phyloP scores from a whole-genome alignment of 768 basidiomycete species.

The Lanmaoa pseudosensibilis region DNA sequence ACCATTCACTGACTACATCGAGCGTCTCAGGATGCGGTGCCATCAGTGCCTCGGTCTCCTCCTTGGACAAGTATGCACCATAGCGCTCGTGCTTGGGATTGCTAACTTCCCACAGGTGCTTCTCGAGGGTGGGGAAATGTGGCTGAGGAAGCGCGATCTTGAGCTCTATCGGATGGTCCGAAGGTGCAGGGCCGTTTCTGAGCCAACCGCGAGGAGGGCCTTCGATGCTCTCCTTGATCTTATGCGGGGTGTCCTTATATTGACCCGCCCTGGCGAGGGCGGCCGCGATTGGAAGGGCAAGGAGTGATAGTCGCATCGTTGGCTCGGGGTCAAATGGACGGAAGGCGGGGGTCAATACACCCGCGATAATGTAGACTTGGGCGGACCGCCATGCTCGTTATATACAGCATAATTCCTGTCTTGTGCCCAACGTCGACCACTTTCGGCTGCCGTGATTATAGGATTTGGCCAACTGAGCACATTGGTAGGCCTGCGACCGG shows the following conservation, averaged over 20 bases:
- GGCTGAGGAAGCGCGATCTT: conserved; percentile 59
- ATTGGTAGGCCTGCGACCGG: neutral
- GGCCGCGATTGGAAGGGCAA: conserved; percentile 13
- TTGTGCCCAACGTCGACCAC: neutral
- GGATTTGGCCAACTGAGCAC: neutral
- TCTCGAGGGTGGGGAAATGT: conserved; percentile 49
- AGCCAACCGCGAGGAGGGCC: conserved; percentile 50
- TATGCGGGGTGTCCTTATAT: conserved; percentile 19
- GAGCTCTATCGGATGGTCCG: conserved; percentile 49
- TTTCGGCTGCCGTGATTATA: neutral
- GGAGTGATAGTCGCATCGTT: conserved; percentile 14
- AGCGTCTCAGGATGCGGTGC: conserved; percentile 57
- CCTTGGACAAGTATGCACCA: conserved; percentile 59
- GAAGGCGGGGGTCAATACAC: neutral
- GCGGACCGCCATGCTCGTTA: neutral
- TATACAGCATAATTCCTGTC: conserved; percentile 4
- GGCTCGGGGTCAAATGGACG: neutral
- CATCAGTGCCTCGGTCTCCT: conserved; percentile 61
- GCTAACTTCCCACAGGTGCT: conserved; percentile 57
- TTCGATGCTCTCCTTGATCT: conserved; percentile 51
- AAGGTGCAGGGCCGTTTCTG: conserved; percentile 41
- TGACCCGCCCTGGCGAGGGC: conserved; percentile 11
- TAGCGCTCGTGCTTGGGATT: conserved; percentile 55
- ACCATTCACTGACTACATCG: conserved; percentile 59
- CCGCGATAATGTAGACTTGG: neutral